These are phyloP conservation scores for Phialocephala subalpina DNA, from an alignment of 2,329 filamentous ascomycete species.

Conservation along the genomic window DNA sequence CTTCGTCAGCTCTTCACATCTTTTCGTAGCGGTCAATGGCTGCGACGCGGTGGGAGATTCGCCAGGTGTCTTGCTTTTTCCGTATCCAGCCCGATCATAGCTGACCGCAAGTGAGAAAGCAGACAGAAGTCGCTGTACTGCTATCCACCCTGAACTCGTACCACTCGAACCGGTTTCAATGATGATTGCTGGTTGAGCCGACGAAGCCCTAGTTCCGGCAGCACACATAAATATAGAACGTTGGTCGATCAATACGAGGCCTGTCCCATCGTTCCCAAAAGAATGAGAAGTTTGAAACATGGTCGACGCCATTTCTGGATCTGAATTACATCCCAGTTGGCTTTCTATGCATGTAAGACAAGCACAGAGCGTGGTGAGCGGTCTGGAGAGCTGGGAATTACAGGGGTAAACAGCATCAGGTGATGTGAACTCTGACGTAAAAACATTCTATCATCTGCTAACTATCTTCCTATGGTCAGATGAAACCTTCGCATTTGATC, in stretches of 20 bases:
- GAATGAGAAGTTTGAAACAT: not conserved
- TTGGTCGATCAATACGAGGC: constrained; percentile 1
- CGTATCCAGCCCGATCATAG: constrained; percentile 15
- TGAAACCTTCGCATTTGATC: too few species aligned
- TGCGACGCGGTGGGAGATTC: not conserved
- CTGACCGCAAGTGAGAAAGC: not conserved
- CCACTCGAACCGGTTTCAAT: not conserved
- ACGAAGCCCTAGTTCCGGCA: not conserved
- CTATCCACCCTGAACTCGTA: not conserved
- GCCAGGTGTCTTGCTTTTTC: not conserved
- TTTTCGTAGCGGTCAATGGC: not conserved
- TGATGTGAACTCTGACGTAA: not conserved
- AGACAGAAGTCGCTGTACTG: not conserved
- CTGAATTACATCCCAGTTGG: not conserved
- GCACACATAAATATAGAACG: constrained; percentile 3
- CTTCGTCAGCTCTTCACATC: constrained; percentile 1
- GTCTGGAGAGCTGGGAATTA: not conserved
- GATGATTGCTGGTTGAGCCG: constrained; percentile 6
- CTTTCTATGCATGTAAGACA: not conserved
- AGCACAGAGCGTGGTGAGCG: not conserved
- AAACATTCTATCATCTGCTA: not conserved
- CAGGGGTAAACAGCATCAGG: not conserved
- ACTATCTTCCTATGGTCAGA: too few species aligned
- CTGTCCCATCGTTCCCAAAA: not conserved
- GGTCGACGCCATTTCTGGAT: not conserved